These are phyloP conservation scores for Pythium vanterpoolii DNA, from an alignment of 352 stramenopile species.

Conservation along the genomic window DNA sequence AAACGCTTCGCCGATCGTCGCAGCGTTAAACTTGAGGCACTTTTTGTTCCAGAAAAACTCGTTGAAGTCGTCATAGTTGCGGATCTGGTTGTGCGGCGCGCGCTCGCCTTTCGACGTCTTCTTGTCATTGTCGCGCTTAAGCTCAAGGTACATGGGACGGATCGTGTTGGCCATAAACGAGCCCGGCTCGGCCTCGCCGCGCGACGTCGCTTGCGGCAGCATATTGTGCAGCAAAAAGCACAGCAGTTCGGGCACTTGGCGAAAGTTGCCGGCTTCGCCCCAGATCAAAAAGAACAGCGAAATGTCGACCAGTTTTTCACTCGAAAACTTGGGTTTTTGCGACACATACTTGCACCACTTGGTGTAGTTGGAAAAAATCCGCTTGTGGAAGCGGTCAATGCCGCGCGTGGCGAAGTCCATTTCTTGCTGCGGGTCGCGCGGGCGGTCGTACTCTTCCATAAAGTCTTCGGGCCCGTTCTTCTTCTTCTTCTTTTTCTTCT, in stretches of 20 bases:
- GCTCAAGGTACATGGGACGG: slow-evolving; percentile 73
- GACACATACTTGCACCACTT: slow-evolving; percentile 89
- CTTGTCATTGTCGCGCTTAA: slow-evolving; percentile 88
- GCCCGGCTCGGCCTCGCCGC: slow-evolving; percentile 57
- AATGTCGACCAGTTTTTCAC: slow-evolving; percentile 74
- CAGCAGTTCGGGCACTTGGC: slow-evolving; percentile 71
- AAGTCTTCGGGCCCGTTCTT: slow-evolving; percentile 25
- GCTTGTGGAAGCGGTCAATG: slow-evolving; percentile 71
- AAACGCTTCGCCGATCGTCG: slow-evolving; percentile 67
- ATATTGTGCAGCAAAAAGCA: slow-evolving; percentile 83
- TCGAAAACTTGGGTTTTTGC: slow-evolving; percentile 73
- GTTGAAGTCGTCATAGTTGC: slow-evolving; percentile 89
- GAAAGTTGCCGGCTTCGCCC: slow-evolving; percentile 85
- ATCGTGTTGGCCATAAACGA: slow-evolving; percentile 71
- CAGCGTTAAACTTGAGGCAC: slow-evolving; percentile 72
- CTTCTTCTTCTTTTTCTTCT: slow-evolving; percentile 31
- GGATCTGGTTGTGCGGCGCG: slow-evolving; percentile 68
- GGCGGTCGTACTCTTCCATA: slow-evolving; percentile 24
- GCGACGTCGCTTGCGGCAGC: slow-evolving; percentile 61
- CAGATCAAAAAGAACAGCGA: slow-evolving; percentile 84
- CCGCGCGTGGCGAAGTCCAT: slow-evolving; percentile 71
- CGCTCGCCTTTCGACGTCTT: slow-evolving; percentile 78
- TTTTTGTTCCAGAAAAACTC: slow-evolving; percentile 89
- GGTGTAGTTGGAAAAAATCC: slow-evolving; percentile 82
- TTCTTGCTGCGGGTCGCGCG: slow-evolving; percentile 60